Percentiles rank a stretch among this genome's conserved stretches.
Conservation (phyloP, 2,329 filamentous ascomycete species). For the Thelonectria discophora region DNA sequence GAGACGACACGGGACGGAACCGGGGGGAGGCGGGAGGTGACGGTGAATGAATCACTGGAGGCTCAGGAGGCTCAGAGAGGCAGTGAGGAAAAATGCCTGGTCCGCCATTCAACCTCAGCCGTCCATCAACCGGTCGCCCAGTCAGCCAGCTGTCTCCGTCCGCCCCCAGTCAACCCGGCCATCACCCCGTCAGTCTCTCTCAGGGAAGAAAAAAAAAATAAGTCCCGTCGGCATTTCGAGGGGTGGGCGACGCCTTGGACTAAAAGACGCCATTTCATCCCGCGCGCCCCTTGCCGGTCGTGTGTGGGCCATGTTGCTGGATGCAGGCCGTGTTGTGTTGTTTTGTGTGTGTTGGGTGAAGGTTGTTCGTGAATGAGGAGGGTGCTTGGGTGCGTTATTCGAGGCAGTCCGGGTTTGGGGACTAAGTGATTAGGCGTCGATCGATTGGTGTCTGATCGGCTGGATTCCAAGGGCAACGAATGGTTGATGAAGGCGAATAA, state of each 20-base stretch:
- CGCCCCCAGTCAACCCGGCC: conserved; percentile 13
- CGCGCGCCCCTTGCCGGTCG: too few relatives aligned
- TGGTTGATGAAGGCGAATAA: neutral
- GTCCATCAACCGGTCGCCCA: neutral
- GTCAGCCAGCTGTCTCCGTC: conserved; percentile 3
- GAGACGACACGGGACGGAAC: neutral
- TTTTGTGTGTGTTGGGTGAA: too few relatives aligned
- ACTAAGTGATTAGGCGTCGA: neutral
- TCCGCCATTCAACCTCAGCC: too few relatives aligned
- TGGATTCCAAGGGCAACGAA: too few relatives aligned
- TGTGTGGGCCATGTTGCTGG: too few relatives aligned
- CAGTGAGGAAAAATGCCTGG: too few relatives aligned
- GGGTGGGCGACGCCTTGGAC: too few relatives aligned
- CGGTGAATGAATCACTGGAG: neutral
- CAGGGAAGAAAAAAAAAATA: neutral
- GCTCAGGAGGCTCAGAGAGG: too few relatives aligned
- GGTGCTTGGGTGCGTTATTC: neutral
- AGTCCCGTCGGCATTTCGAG: too few relatives aligned
- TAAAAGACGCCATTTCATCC: too few relatives aligned
- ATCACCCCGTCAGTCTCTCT: conserved; percentile 1
- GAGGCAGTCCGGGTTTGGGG: neutral
- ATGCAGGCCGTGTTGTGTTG: too few relatives aligned
- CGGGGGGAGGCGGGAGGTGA: neutral
- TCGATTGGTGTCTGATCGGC: neutral
- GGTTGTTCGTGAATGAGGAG: too few relatives aligned